These are phyloP conservation scores for Seiridium cupressi DNA, from an alignment of 2,329 filamentous ascomycete species.

Conservation along the genomic window DNA sequence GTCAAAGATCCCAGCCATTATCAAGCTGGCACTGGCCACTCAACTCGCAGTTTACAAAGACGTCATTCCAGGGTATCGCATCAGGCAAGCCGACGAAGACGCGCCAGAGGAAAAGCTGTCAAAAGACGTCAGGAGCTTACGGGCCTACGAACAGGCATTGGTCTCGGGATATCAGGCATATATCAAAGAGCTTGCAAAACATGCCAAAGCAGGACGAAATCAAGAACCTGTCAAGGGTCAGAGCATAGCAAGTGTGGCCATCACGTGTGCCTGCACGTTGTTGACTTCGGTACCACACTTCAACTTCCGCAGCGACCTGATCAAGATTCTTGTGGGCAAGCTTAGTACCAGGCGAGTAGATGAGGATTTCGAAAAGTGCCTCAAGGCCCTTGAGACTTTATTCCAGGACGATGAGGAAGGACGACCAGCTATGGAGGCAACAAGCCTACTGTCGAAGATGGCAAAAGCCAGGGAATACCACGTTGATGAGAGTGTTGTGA, in stretches of 20 bases:
- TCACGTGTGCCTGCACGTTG: slow-evolving; percentile 81
- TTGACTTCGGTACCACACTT: slow-evolving; percentile 87
- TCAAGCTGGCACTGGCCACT: slow-evolving; percentile 82
- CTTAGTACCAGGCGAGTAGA: slow-evolving; percentile 72
- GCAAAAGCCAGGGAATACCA: slow-evolving; percentile 84
- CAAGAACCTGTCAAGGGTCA: slow-evolving; percentile 37
- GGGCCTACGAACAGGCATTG: slow-evolving; percentile 84
- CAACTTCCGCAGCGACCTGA: slow-evolving; percentile 86
- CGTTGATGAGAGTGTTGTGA: slow-evolving; percentile 81
- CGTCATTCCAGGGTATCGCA: slow-evolving; percentile 93
- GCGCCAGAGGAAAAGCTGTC: slow-evolving; percentile 77
- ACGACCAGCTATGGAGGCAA: slow-evolving; percentile 80
- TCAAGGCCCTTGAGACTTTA: slow-evolving; percentile 74
- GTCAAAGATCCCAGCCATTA: slow-evolving; percentile 68
- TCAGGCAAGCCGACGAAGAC: slow-evolving; percentile 77
- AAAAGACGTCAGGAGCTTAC: slow-evolving; percentile 82
- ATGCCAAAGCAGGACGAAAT: slow-evolving; percentile 56
- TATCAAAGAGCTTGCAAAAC: slow-evolving; percentile 69
- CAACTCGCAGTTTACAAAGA: slow-evolving; percentile 93
- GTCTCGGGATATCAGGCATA: slow-evolving; percentile 84
- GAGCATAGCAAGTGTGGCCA: slow-evolving; percentile 69
- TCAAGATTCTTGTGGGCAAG: slow-evolving; percentile 84
- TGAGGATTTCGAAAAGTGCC: slow-evolving; percentile 73
- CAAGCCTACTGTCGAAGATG: slow-evolving; percentile 86
- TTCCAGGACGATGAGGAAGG: slow-evolving; percentile 90